Conservation (phyloP, 371 early-diverging fungal species). For the Lichtheimia hyalospora region DNA sequence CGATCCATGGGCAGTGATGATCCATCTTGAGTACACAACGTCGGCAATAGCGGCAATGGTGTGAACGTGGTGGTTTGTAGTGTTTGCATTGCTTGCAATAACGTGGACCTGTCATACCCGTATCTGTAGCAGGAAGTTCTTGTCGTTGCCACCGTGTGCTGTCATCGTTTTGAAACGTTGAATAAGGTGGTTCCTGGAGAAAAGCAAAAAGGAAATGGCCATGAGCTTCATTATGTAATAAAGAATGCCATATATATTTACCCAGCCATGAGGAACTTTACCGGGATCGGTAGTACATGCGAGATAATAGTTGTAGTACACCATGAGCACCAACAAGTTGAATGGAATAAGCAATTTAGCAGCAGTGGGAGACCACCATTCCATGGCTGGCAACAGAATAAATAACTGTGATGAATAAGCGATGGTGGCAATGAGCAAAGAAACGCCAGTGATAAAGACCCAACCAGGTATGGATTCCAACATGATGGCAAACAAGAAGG, state of each 20-base stretch:
- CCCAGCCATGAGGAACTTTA: constrained; percentile 71
- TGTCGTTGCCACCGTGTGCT: neutral
- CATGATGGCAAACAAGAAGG: constrained; percentile 21
- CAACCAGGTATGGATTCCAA: constrained; percentile 44
- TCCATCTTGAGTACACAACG: constrained; percentile 91
- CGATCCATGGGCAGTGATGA: constrained; percentile 98
- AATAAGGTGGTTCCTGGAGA: constrained; percentile 42
- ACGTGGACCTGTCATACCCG: constrained; percentile 52
- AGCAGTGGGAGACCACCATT: constrained; percentile 14
- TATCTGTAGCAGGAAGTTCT: constrained; percentile 11
- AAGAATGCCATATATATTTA: constrained; percentile 25
- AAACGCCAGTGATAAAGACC: constrained; percentile 42
- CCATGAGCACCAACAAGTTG: constrained; percentile 63
- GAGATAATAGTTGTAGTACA: constrained; percentile 82
- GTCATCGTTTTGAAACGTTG: constrained; percentile 9
- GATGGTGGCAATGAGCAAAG: constrained; percentile 35
- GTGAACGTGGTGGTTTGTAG: constrained; percentile 84
- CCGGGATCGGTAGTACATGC: constrained; percentile 83
- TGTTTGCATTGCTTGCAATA: constrained; percentile 74
- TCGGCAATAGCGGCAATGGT: constrained; percentile 83
- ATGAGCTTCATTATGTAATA: neutral
- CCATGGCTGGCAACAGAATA: constrained; percentile 34
- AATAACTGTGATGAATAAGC: constrained; percentile 45
- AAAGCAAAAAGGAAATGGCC: neutral
- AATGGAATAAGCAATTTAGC: constrained; percentile 57